Conservation (phyloP, 108 stramenopile species). For the Chaetoceros muelleri region DNA sequence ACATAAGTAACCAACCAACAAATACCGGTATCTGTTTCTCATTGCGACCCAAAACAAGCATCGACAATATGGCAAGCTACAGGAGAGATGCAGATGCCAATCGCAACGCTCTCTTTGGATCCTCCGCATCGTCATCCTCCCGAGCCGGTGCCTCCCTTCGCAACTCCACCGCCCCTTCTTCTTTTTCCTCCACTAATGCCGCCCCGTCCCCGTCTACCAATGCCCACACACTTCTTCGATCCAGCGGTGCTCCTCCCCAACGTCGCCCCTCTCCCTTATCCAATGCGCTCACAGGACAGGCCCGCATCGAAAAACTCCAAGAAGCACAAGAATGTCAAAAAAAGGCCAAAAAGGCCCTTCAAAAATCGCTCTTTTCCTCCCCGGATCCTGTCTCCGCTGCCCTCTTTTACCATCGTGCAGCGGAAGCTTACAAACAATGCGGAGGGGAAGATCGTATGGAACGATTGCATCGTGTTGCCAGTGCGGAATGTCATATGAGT, state of each 20-base stretch:
- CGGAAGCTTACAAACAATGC: constrained; percentile 66
- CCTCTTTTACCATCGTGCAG: constrained; percentile 78
- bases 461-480: constrained; percentile 51
- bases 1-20: too few relatives aligned
- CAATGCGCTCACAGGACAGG: constrained; percentile 35
- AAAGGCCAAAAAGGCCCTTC: constrained; percentile 75
- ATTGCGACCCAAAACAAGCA: too few relatives aligned
- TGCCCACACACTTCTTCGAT: neutral
- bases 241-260: constrained; percentile 6
- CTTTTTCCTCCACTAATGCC: constrained; percentile 1
- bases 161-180: constrained; percentile 4
- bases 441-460: constrained; percentile 64
- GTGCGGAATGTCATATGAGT: constrained; percentile 55
- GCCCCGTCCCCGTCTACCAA: constrained; percentile 17
- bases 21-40: too few relatives aligned
- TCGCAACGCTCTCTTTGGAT: constrained; percentile 73
- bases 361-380: constrained; percentile 42
- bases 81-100: constrained; percentile 51
- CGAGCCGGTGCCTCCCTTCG: constrained; percentile 9
- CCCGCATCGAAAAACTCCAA: constrained; percentile 56
- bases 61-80: constrained; percentile 26
- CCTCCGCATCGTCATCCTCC: constrained; percentile 6
- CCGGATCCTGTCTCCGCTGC: constrained; percentile 69
- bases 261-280: constrained; percentile 4
- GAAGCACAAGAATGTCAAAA: constrained; percentile 69